These are phyloP conservation scores for Sungouiella blattae DNA, from an alignment of 805 yeast genomes.

Conservation along the genomic window DNA sequence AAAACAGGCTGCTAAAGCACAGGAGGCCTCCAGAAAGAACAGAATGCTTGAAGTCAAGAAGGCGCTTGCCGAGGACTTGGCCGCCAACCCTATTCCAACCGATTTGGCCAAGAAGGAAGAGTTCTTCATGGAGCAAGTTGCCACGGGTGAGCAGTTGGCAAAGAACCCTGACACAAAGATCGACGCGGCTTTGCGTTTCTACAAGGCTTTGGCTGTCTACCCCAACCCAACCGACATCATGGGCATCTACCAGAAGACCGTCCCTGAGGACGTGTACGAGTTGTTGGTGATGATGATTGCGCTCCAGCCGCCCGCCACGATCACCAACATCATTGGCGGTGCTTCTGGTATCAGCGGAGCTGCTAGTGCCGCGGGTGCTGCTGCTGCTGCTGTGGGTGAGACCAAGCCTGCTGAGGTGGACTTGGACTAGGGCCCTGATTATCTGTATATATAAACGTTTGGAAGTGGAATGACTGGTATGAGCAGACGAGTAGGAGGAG, in stretches of 20 bases:
- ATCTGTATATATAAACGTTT: too few species aligned
- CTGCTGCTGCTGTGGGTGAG: constrained; percentile 16
- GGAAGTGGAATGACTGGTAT: too few species aligned
- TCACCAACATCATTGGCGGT: constrained; percentile 59
- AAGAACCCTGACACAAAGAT: constrained; percentile 62
- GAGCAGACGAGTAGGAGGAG: too few species aligned
- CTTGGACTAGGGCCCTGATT: constrained; percentile 17
- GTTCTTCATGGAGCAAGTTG: constrained; percentile 79
- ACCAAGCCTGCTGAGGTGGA: constrained; percentile 15
- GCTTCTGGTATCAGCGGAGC: constrained; percentile 16
- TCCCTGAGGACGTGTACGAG: constrained; percentile 80
- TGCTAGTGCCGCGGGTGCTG: constrained; percentile 24
- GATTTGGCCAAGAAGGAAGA: constrained; percentile 67
- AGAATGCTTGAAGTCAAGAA: constrained; percentile 59
- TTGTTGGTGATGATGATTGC: constrained; percentile 85
- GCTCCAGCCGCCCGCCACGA: constrained; percentile 79
- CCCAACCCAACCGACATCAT: constrained; percentile 93
- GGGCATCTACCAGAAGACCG: constrained; percentile 83
- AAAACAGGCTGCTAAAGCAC: constrained; percentile 51
- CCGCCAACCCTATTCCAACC: constrained; percentile 70
- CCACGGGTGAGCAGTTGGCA: constrained; percentile 79
- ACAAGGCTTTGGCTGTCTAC: constrained; percentile 88
- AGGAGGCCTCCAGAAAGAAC: constrained; percentile 56
- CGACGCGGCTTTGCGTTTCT: constrained; percentile 86
- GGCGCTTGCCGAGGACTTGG: constrained; percentile 61